These are phyloP conservation scores for Daedaleopsis sinensis DNA, from an alignment of 768 basidiomycete species.

Conservation along the genomic window DNA sequence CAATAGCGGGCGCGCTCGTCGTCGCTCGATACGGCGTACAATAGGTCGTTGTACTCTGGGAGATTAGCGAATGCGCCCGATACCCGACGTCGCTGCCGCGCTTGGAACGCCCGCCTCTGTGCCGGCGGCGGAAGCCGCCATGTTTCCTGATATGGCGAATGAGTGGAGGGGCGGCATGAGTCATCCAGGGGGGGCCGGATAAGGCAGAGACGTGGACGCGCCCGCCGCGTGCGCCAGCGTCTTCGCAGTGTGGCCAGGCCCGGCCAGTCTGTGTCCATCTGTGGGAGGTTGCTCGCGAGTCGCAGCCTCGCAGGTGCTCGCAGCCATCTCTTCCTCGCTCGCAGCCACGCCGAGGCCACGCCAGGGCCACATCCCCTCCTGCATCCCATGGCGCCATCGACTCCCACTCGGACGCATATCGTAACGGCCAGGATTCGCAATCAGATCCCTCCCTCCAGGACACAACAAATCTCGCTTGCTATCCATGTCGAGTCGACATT, in stretches of 20 bases:
- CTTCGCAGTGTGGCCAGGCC: background rate
- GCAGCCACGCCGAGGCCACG: background rate
- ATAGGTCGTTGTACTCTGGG: background rate
- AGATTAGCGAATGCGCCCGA: background rate
- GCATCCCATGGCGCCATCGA: background rate
- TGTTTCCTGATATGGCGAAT: background rate
- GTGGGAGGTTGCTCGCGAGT: too few species aligned
- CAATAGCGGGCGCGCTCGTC: background rate
- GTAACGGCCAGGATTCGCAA: background rate
- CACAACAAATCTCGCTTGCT: background rate
- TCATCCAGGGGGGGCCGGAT: background rate
- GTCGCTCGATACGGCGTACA: conserved; percentile 13
- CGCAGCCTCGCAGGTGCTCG: too few species aligned
- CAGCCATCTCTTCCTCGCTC: background rate
- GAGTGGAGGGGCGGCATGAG: background rate
- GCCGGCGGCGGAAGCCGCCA: background rate
- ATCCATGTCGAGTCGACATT: too few species aligned
- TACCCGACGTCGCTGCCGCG: background rate
- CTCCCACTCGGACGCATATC: too few species aligned
- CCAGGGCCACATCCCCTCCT: too few species aligned
- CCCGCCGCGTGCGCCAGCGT: background rate
- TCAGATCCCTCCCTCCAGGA: background rate
- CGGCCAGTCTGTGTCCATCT: background rate
- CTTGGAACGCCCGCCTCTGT: background rate
- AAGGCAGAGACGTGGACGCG: background rate